Evolutionary conservation across 139 green algal genomes (phyloP).

Genomic region (Nannochloris sp.): DNA sequence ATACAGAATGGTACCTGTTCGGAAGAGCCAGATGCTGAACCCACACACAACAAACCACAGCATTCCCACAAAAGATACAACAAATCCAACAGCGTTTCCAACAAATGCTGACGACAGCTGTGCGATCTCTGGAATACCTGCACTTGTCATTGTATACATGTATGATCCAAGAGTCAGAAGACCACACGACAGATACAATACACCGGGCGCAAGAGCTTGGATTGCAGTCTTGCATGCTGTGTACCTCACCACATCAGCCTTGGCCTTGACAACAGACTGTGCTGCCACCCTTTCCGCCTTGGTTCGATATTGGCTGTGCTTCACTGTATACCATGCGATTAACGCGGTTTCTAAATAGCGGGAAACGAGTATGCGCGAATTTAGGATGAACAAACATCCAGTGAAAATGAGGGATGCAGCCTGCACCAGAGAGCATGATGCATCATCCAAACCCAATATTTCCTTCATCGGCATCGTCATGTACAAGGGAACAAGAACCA

Average conservation of each 20-base stretch:
- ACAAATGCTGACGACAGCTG: background rate
- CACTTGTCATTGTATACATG: slow-evolving; percentile 4
- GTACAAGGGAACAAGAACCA: background rate
- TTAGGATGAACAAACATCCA: background rate
- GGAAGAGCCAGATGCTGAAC: slow-evolving; percentile 22
- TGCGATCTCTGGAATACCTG: background rate
- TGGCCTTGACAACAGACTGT: slow-evolving; percentile 8
- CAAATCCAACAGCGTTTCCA: slow-evolving; percentile 14
- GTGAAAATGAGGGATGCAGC: background rate
- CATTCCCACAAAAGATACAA: slow-evolving; percentile 11
- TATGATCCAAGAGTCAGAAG: background rate
- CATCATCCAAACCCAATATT: background rate
- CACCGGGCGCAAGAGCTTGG: background rate
- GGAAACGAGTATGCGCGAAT: slow-evolving; percentile 12
- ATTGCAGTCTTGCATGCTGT: background rate
- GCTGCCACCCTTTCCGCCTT: slow-evolving; percentile 3
- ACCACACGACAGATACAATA: background rate
- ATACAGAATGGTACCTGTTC: slow-evolving; percentile 16
- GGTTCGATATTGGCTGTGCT: slow-evolving; percentile 13
- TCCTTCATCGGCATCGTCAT: background rate
- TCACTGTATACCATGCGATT: slow-evolving; percentile 21
- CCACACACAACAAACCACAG: slow-evolving; percentile 21
- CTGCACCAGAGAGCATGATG: background rate
- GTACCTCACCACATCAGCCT: slow-evolving; percentile 6
- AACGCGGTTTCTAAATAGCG: slow-evolving; percentile 20